These are phyloP conservation scores for Lycium ferocissimum DNA, from an alignment of 257 asterid species.

Conservation along the genomic window DNA sequence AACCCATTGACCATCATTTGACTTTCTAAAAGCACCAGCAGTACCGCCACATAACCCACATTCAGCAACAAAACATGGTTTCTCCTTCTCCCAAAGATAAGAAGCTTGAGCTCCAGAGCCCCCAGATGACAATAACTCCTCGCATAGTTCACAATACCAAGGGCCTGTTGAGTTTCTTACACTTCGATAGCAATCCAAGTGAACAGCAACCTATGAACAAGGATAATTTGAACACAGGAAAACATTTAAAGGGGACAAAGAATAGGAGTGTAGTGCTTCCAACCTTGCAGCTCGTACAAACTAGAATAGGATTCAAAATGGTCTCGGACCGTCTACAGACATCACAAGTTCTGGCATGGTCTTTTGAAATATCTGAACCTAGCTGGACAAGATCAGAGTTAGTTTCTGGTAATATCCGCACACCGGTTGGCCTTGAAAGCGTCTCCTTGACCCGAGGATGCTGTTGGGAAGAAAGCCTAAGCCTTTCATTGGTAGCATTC, in stretches of 20 bases:
- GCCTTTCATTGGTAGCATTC: conserved; percentile 51
- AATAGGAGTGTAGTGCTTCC: conserved; percentile 8
- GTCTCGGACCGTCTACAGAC: conserved; percentile 87
- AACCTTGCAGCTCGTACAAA: conserved; percentile 97
- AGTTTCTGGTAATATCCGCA: conserved; percentile 57
- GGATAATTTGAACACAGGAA: neutral
- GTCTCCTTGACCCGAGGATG: conserved; percentile 71
- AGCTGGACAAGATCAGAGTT: conserved; percentile 53
- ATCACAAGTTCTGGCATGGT: conserved; percentile 81
- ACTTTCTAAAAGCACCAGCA: conserved; percentile 96
- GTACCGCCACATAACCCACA: conserved; percentile 98
- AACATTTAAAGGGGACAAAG: neutral
- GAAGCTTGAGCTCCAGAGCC: conserved; percentile 62
- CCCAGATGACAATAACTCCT: conserved; percentile 63
- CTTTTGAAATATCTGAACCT: conserved; percentile 62
- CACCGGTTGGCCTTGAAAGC: conserved; percentile 57
- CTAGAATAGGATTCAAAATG: conserved; percentile 74
- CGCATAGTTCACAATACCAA: conserved; percentile 98
- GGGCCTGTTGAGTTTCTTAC: conserved; percentile 77
- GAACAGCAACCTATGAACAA: conserved; percentile 80
- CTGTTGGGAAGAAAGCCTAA: conserved; percentile 57
- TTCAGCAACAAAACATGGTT: conserved; percentile 79
- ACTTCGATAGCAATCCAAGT: conserved; percentile 92
- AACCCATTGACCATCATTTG: conserved; percentile 88
- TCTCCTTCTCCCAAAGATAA: conserved; percentile 77